Evolutionary conservation across 2,329 filamentous ascomycete genomes (phyloP).

Genomic region (Nigrospora osmanthi): DNA sequence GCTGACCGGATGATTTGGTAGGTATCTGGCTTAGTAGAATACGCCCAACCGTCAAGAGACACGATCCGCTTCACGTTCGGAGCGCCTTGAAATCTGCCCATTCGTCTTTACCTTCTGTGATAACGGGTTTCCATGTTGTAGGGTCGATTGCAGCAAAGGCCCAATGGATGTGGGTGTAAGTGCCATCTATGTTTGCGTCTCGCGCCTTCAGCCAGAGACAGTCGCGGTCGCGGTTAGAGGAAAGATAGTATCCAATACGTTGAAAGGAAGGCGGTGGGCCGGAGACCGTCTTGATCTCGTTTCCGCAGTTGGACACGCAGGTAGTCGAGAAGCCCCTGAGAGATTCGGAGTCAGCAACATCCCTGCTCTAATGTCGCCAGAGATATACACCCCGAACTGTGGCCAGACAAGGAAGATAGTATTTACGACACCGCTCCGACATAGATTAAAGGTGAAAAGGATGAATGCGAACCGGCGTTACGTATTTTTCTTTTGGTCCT

Average conservation of each 20-base stretch:
- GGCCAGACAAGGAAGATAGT: no score
- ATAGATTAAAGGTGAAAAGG: no score
- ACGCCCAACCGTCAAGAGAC: constrained; percentile 31
- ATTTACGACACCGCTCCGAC: no score
- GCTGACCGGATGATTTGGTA: constrained; percentile 24
- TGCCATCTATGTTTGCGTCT: constrained; percentile 4
- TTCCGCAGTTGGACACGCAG: constrained; percentile 14
- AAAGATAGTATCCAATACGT: constrained; percentile 19
- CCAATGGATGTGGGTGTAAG: constrained; percentile 19
- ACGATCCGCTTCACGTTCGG: constrained; percentile 21
- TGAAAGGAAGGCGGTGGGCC: constrained; percentile 1
- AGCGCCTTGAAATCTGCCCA: constrained; percentile 17
- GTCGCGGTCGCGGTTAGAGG: constrained; percentile 15
- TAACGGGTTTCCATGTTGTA: constrained; percentile 7
- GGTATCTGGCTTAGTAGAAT: constrained; percentile 21
- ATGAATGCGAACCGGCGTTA: no score
- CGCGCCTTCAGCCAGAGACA: constrained; percentile 16
- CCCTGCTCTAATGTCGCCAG: no score
- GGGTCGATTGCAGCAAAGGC: constrained; percentile 16
- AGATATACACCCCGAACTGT: no score
- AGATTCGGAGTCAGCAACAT: no score
- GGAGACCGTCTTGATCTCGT: constrained; percentile 4
- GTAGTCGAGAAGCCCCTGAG: no score
- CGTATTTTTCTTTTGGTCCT: no score
- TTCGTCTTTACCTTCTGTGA: constrained; percentile 11